A percentile compares a stretch with the other conserved stretches of the same genome.
Conservation (phyloP, 768 basidiomycete species). For the Tricholoma bakamatsutake region DNA sequence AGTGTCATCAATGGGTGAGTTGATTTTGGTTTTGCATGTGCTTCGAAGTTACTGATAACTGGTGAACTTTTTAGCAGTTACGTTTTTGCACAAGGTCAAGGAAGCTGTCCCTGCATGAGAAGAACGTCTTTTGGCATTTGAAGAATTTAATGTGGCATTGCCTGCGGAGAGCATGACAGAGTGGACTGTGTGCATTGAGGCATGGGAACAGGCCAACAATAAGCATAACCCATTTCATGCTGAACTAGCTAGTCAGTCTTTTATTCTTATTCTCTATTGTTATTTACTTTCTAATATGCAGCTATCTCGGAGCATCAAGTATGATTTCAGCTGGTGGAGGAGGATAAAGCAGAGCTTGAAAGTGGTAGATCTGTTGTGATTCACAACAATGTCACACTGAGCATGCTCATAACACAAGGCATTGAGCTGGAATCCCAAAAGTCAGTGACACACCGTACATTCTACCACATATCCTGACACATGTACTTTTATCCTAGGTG, state of each 20-base stretch:
- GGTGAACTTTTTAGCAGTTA: constrained; percentile 1
- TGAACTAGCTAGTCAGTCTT: not conserved
- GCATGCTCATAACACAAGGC: constrained; percentile 20
- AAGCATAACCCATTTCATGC: constrained; percentile 5
- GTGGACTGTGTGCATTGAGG: constrained; percentile 4
- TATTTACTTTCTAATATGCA: not conserved
- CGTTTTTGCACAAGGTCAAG: constrained; percentile 8
- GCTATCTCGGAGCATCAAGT: constrained; percentile 8
- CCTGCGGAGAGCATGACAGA: not conserved
- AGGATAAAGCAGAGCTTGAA: constrained; percentile 3
- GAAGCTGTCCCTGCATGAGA: constrained; percentile 3
- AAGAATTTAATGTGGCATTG: constrained; percentile 6
- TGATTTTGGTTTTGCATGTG: not conserved
- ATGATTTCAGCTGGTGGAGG: constrained; percentile 4
- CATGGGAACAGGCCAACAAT: constrained; percentile 1
- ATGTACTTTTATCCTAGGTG: not conserved
- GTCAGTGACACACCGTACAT: not conserved
- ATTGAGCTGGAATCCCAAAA: constrained; percentile 2
- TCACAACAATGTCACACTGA: constrained; percentile 11
- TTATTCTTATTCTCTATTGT: not conserved
- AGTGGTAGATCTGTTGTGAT: not conserved
- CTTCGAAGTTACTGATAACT: not conserved
- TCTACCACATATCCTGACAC: not conserved
- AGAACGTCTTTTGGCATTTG: constrained; percentile 8
- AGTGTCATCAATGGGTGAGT: constrained; percentile 14